Base-by-base conservation (phyloP, 2,329 filamentous ascomycete genomes). In the Chaetomiaceae sp. region DNA sequence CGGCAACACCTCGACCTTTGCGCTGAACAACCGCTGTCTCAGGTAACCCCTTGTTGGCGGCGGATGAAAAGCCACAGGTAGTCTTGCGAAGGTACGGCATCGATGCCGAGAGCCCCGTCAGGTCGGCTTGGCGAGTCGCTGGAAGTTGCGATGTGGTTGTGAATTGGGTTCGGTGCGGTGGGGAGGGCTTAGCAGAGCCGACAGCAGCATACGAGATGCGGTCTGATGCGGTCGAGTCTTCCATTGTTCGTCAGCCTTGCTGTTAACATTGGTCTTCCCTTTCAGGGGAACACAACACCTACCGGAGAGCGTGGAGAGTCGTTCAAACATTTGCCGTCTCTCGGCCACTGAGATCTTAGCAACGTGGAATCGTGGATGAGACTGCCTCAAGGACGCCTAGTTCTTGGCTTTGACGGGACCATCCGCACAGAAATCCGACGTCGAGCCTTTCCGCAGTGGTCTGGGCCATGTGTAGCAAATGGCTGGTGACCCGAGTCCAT, bases 291-390 rank as follows among this genome's bases (percentile, higher is more conserved):
- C 5, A 38, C 12, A 15, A 12, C 24, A 58, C 60, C 57, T 43
- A 65, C 63, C 50, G 19, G 45, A 51, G 17, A 46, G 45, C 29
- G 62, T 49, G 19, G 45, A 51, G 17, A 46, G 45, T 29, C 48
- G 35, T 42, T 67, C 63, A 46, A 67, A 65, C 22, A 64, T 9
- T 41, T 56, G 62, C 45, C 61, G 60, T 15, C 58, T 58, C 48
- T 64, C 62, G 11, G 9, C 6, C 10, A 6, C 17, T 9, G 18
- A n/a, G 3, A n/a, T 6, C 15, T 9, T 14, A 6, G 7, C 17
- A n/a, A 20, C 19, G 12, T 26, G 24, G 18, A 14, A n/a, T n/a
- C 15, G 8, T 11, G 34, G n/a, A 14, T 20, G 40, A 20, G 19
- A 9, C n/a, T 12, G 9, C 20, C 18, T 30, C 6, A 18, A 10